A percentile compares a stretch with the other conserved stretches of the same genome.
Evolutionary conservation across 2,329 filamentous ascomycete genomes (phyloP).

Genomic region (Diaporthe ampelina): DNA sequence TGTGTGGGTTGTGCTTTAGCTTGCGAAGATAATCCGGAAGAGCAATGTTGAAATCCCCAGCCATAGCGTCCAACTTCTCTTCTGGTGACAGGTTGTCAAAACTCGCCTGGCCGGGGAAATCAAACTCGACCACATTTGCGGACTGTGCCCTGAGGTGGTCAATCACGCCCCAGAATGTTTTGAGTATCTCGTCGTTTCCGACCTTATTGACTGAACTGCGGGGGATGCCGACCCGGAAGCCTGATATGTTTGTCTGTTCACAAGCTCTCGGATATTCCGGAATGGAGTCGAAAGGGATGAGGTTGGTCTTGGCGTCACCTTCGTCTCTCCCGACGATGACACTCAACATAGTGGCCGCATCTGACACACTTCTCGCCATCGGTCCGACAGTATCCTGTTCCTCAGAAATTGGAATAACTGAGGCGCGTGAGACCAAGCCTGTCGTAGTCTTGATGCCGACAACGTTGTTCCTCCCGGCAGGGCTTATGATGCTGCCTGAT

Average conservation of each 20-base stretch:
- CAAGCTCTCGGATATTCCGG: slow-evolving; percentile 73
- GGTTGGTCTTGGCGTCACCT: slow-evolving; percentile 69
- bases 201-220: slow-evolving; percentile 68
- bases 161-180: slow-evolving; percentile 70
- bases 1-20: slow-evolving; percentile 69
- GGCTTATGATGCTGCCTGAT: slow-evolving; percentile 73
- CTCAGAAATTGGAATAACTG: slow-evolving; percentile 75
- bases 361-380: slow-evolving; percentile 71
- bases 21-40: slow-evolving; percentile 69
- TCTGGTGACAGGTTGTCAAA: slow-evolving; percentile 2
- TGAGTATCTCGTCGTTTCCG: slow-evolving; percentile 62
- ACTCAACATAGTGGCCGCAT: slow-evolving; percentile 45
- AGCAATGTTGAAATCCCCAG: slow-evolving; percentile 71
- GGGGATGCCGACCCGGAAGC: slow-evolving; percentile 73
- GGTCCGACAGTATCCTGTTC: slow-evolving; percentile 77
- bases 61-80: slow-evolving; percentile 50
- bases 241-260: slow-evolving; percentile 63
- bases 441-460: slow-evolving; percentile 74
- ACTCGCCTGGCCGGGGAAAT: slow-evolving; percentile 47
- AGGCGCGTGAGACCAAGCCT: slow-evolving; percentile 71
- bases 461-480: slow-evolving; percentile 66
- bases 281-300: slow-evolving; percentile 53
- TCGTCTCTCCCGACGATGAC: slow-evolving; percentile 57
- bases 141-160: slow-evolving; percentile 61
- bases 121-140: slow-evolving; percentile 58